Percentiles rank a stretch among this genome's conserved stretches.
Evolutionary conservation across 805 yeast species (phyloP).

Genomic region (Yamadazyma olivae): DNA sequence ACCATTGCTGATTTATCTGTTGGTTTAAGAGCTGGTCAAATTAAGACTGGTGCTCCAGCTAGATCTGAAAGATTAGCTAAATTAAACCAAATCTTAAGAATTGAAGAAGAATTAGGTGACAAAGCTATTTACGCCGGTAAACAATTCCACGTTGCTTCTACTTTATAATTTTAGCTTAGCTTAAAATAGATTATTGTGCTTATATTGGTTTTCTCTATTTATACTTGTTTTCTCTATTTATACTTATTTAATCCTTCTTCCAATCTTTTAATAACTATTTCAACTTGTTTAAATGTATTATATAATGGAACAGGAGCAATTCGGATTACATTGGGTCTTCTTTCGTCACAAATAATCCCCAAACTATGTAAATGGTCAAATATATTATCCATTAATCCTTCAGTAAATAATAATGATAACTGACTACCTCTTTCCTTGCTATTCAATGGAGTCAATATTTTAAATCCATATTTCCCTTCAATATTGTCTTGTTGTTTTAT

Average conservation of each 20-base stretch:
- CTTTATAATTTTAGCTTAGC: constrained; percentile 36
- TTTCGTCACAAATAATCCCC: constrained; percentile 82
- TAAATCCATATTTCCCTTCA: constrained; percentile 43
- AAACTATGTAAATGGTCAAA: constrained; percentile 44
- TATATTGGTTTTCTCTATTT: not conserved
- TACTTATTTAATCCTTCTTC: constrained; percentile 24
- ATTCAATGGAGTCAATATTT: constrained; percentile 70
- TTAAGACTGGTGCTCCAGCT: constrained; percentile 99
- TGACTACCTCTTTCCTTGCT: constrained; percentile 72
- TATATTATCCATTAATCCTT: constrained; percentile 59
- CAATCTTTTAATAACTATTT: constrained; percentile 41
- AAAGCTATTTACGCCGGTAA: constrained; percentile 95
- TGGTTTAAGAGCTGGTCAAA: constrained; percentile 98
- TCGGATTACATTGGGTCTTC: constrained; percentile 87
- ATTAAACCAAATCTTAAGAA: constrained; percentile 96
- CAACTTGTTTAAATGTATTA: constrained; percentile 69
- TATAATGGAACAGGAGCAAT: constrained; percentile 86
- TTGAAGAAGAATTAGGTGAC: constrained; percentile 98
- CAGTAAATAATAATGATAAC: constrained; percentile 64
- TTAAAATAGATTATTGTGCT: too few species aligned
- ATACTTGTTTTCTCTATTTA: not conserved
- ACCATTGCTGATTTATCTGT: constrained; percentile 97
- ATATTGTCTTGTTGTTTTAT: constrained; percentile 16
- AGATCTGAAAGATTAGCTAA: constrained; percentile 99
- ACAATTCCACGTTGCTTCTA: constrained; percentile 65